Evolutionary conservation across 1,284 basidiomycete species (phyloP), one percentile per base, ranked within the genome.

Genomic region (Cryptococcus sp.): DNA sequence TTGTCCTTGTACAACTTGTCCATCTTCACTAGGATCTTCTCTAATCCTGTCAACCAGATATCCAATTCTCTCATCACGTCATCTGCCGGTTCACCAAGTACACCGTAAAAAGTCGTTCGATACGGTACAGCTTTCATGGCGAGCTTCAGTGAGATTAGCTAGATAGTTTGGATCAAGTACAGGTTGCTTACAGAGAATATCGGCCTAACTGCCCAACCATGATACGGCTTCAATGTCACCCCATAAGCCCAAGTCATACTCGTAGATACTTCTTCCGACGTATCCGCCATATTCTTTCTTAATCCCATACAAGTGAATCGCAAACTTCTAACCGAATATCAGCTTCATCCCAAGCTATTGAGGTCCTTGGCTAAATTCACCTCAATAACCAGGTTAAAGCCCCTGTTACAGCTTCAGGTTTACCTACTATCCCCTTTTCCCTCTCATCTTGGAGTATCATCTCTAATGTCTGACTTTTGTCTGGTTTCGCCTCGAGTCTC

Each of bases 91-190:
- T 57, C 53, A 4, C 87, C 88, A 37, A 96, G 83, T 74, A 93
- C 94, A 23, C 78, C 78, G 73, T 90, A 95, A 75, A 96, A 93
- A 66, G 86, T 85, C 30, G 80, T 82, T 56, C 91, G 88, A 75
- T 88, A 88, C 0, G 92, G 93, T 78, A 91, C 94, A 0, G 91
- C 90, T 67, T 87, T 94, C 88, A 96, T 90, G 6, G 92, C 92
- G 36, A 90, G 82, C 87, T 90, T 67, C 46, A 5, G 11, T 2
- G 30, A 23, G 23, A 32, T 41, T n/a, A 41, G 38, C 38, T 23
- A 34, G 35, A 23, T 23, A 2, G 2, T 2, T 10, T 14, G n/a
- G 4, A n/a, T 2, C 5, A 48, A 30, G 30, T 15, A 46, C 3
- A 41, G 31, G 10, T 13, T 15, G 82, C 88, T 52, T 52, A 90